Base-by-base conservation (phyloP, 257 asterid genomes). In the Phtheirospermum japonicum region DNA sequence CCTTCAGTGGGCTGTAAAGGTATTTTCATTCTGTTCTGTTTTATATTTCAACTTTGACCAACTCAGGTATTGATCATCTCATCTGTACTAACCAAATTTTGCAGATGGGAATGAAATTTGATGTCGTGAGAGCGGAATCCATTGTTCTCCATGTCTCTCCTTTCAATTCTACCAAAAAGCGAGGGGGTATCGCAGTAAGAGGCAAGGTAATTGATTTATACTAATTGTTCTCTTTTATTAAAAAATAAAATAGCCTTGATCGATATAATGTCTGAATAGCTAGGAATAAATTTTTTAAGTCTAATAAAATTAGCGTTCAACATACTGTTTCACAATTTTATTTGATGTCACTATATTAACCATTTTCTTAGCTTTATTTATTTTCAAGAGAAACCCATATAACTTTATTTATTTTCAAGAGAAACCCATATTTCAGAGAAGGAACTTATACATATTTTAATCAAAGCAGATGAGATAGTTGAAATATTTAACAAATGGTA, bases 1-100 rank as follows among this genome's bases (percentile, higher is more conserved):
- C 67, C 99, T 92, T 72, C 79, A 82, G 26, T 92, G 99, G 99
- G 99, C 94, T 57, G 81, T 85, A 67, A 80, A 89, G 91, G 99
- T 92, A 76, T 46, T 54, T 14, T 36, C 61, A 43, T 32, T 60
- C 48, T 65, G 37, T 33, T 60, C 62, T 64, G 51, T 33, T 63
- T 65, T 51, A 23, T 40, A 20, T 45, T 17, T 66, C 4, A 19
- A 61, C 52, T 64, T 39, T 33, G 63, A 53, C 45, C 39, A 54
- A 40, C 55, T 70, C 42, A 34, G 63, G 51, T 66, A 49, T 28
- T 73, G 45, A 57, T 67, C 61, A 43, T 55, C 65, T 32, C 28
- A 23, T 23, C 18, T 7, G 17, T 53, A 32, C 13, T 19, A 57
- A 58, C 60, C 42, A 64, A 59, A 17, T 17, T 48, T 59, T 80